These are phyloP conservation scores for Podaxis sp. DNA, from an alignment of 768 basidiomycete species.

Conservation along the genomic window DNA sequence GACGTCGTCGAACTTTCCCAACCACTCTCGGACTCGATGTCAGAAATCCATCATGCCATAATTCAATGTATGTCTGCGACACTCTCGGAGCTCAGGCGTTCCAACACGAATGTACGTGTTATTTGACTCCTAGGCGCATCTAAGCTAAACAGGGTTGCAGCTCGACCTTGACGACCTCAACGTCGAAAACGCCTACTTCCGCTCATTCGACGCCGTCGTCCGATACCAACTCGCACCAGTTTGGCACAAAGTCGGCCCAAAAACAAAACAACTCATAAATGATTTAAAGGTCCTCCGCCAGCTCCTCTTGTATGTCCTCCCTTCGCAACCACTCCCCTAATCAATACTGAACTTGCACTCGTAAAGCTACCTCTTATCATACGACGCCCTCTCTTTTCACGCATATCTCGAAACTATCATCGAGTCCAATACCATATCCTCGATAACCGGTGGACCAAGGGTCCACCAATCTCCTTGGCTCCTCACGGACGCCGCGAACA, in stretches of 20 bases:
- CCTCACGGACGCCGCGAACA: constrained; percentile 87
- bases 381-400: constrained; percentile 89
- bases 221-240: constrained; percentile 88
- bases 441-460: constrained; percentile 47
- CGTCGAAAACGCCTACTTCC: constrained; percentile 92
- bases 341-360: background rate
- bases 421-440: constrained; percentile 48
- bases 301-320: constrained; percentile 64
- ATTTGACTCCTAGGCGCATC: background rate
- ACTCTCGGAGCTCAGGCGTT: constrained; percentile 84
- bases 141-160: constrained; percentile 37
- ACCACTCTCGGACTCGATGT: constrained; percentile 80
- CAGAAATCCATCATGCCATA: constrained; percentile 89
- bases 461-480: constrained; percentile 86
- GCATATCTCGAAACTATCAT: constrained; percentile 88
- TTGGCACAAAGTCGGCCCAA: constrained; percentile 95
- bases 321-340: background rate
- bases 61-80: constrained; percentile 94
- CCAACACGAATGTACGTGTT: constrained; percentile 61
- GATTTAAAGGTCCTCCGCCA: constrained; percentile 86
- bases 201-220: constrained; percentile 87
- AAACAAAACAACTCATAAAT: constrained; percentile 86
- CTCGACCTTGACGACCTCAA: constrained; percentile 92
- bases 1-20: constrained; percentile 94
- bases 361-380: constrained; percentile 78